Base-by-base conservation (phyloP, 2,329 filamentous ascomycete genomes). In the Dactylellina cionopaga region DNA sequence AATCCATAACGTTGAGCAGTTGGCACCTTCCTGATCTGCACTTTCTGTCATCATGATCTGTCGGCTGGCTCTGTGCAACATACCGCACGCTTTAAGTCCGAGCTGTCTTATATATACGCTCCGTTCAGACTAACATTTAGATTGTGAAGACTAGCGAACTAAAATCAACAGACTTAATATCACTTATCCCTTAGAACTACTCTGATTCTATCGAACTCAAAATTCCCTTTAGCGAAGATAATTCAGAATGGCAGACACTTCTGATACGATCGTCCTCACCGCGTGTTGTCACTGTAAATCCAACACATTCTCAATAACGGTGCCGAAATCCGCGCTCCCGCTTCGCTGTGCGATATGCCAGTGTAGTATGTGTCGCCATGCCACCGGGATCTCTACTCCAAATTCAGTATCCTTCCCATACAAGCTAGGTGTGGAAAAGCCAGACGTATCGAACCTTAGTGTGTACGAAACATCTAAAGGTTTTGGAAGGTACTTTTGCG, bases 231-330 rank as follows among this genome's bases (percentile, higher is more conserved):
- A n/a, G n/a, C n/a, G n/a, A n/a, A n/a, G n/a, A n/a, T n/a, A n/a
- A n/a, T n/a, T 47, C 43, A 29, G 29, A 1, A 65, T 65, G 65
- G 33, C 65, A 1, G 27, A 52, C 9, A 13, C 39, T 22, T 43
- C 56, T 7, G 52, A 63, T 22, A 63, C 49, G 0, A 52, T 71
- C 29, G 58, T 43, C 1, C 35, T 71, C n/a, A 58, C 43, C 5
- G 65, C 58, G 11, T 15, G 41, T 33, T 71, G 65, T 10, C 65
- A 71, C 33, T 71, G 65, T 51, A 71, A 71, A 52, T 63, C 65
- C 25, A 71, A 56, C n/a, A n/a, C 37, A 17, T 63, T 71, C 33
- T 39, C 19, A 4, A 43, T 71, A 10, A 35, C 29, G 10, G 24
- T 71, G 3, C 65, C 65, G 7, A 58, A 43, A 37, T 71, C 56